Conservation (phyloP, 352 stramenopile genomes). For the Globisporangium uncinulatum region DNA sequence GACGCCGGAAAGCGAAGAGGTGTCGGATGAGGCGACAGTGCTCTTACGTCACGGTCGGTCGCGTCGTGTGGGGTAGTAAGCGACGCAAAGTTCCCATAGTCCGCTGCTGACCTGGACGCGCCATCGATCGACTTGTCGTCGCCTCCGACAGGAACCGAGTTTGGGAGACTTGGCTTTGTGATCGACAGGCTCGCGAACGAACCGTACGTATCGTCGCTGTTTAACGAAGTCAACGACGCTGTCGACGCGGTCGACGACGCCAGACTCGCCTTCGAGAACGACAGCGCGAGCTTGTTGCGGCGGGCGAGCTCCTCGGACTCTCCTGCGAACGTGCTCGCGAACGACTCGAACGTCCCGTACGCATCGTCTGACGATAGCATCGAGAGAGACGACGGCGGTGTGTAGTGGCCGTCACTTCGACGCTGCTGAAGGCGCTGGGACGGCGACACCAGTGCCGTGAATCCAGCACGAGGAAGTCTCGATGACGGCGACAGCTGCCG, state of each 20-base stretch:
- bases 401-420: not conserved
- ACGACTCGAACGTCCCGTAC: slow-evolving; percentile 16
- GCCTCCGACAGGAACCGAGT: not conserved
- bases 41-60: slow-evolving; percentile 16
- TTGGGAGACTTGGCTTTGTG: slow-evolving; percentile 1
- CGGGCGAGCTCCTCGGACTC: slow-evolving; percentile 13
- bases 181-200: slow-evolving; percentile 19
- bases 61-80: slow-evolving; percentile 7
- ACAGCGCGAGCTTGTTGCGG: slow-evolving; percentile 7
- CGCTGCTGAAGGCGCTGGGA: slow-evolving; percentile 1
- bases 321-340: slow-evolving; percentile 12
- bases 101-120: not conserved
- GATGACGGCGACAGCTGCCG: slow-evolving; percentile 3
- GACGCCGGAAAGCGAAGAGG: slow-evolving; percentile 1
- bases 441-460: slow-evolving; percentile 5
- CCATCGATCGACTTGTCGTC: not conserved
- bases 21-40: slow-evolving; percentile 14
- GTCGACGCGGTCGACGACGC: slow-evolving; percentile 1
- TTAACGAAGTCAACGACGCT: not conserved
- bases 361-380: slow-evolving; percentile 1
- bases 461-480: not conserved
- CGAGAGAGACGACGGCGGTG: not conserved
- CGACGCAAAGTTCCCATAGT: slow-evolving; percentile 45
- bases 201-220: slow-evolving; percentile 17
- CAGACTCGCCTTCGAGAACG: slow-evolving; percentile 8